A percentile compares a stretch with the other conserved stretches of the same genome.
These are phyloP conservation scores for Avena eriantha DNA, from an alignment of 176 grass and related monocot genomes.

Conservation along the genomic window DNA sequence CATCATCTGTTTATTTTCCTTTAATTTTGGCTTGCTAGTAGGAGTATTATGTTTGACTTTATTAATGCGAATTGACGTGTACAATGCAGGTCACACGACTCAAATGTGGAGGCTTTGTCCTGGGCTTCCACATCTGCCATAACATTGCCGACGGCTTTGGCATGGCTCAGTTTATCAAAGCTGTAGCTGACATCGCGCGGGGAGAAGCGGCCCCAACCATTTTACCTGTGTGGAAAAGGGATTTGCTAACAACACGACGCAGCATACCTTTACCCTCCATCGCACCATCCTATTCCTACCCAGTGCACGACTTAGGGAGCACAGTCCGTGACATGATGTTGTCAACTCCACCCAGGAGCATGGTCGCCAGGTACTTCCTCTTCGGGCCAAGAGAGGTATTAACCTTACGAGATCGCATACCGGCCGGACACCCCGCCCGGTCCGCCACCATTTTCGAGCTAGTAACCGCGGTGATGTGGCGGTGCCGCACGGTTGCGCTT, in stretches of 20 bases:
- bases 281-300: background rate
- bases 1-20: too few relatives aligned
- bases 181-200: conserved; percentile 48
- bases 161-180: conserved; percentile 45
- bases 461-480: conserved; percentile 48
- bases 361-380: conserved; percentile 48
- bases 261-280: background rate
- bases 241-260: conserved; percentile 28
- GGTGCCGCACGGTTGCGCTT: conserved; percentile 33
- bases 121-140: conserved; percentile 56
- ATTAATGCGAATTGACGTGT: background rate
- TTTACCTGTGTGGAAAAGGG: conserved; percentile 51
- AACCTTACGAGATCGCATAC: background rate
- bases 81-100: conserved; percentile 52
- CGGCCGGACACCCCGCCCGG: background rate
- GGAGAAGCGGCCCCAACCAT: conserved; percentile 38
- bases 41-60: background rate
- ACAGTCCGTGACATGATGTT: conserved; percentile 37
- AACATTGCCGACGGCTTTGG: conserved; percentile 60
- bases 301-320: background rate
- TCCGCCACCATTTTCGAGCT: conserved; percentile 43
- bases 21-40: background rate
- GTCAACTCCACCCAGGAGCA: conserved; percentile 21
- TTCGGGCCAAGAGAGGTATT: conserved; percentile 46
- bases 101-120: conserved; percentile 54